A percentile compares a stretch with the other conserved stretches of the same genome.
phyloP scores from a whole-genome alignment of 2,329 filamentous ascomycete genomes.

The Ambrosiella xylebori region DNA sequence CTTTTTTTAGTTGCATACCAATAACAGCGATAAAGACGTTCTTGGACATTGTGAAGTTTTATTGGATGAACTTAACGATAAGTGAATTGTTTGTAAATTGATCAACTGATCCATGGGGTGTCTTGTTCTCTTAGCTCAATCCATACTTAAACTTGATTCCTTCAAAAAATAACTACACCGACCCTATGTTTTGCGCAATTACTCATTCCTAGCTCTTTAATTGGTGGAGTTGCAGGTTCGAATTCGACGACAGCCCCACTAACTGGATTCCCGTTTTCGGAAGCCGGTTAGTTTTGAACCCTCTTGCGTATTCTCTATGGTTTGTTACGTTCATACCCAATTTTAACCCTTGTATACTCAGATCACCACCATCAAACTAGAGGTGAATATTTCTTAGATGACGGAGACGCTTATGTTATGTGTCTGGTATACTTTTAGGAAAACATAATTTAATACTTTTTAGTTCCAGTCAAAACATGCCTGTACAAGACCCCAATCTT shows the following conservation, averaged over 20 bases:
- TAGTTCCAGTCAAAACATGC: slow-evolving; percentile 23
- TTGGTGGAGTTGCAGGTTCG: not conserved
- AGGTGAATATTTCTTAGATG: not conserved
- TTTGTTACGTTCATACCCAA: too few species aligned
- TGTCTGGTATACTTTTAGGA: too few species aligned
- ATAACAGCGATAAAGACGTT: slow-evolving; percentile 37
- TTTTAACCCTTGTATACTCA: too few species aligned
- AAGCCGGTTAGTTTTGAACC: not conserved
- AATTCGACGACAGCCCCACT: slow-evolving; percentile 3
- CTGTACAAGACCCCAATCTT: slow-evolving; percentile 48
- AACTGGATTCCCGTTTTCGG: not conserved
- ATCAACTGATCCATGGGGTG: not conserved
- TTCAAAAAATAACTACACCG: slow-evolving; percentile 9
- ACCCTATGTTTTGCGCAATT: not conserved
- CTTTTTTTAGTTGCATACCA: slow-evolving; percentile 20
- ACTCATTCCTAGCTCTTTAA: not conserved
- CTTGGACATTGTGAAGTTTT: slow-evolving; percentile 17
- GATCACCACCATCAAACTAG: not conserved
- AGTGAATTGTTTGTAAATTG: not conserved
- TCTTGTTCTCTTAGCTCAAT: not conserved
- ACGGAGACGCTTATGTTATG: not conserved
- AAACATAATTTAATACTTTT: not conserved
- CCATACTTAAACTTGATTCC: not conserved
- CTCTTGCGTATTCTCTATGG: too few species aligned
- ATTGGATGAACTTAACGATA: not conserved